These are phyloP conservation scores for Curvularia sp. DNA, from an alignment of 2,329 filamentous ascomycete genomes.

Conservation along the genomic window DNA sequence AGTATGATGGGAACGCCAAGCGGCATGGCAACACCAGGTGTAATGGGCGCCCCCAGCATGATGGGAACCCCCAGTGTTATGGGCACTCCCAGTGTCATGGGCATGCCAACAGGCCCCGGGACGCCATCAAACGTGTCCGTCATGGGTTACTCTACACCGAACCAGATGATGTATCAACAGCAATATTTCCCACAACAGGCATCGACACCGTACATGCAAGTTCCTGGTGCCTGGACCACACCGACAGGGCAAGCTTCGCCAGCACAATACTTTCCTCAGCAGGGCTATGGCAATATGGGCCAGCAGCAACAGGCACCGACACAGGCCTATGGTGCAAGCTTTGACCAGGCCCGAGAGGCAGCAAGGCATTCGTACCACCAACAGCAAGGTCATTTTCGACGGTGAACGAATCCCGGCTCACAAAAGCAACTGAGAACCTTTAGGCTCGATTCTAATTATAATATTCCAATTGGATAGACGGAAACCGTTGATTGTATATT, in stretches of 20 bases:
- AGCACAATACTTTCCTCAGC: conserved; percentile 36
- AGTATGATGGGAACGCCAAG: conserved; percentile 34
- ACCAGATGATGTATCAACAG: conserved; percentile 36
- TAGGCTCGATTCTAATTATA: conserved; percentile 3
- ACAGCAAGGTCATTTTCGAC: conserved; percentile 13
- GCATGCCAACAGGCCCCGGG: conserved; percentile 24
- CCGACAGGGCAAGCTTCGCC: conserved; percentile 38
- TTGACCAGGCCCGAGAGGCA: conserved; percentile 17
- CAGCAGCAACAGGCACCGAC: conserved; percentile 16
- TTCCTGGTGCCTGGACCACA: conserved; percentile 39
- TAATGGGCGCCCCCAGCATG: conserved; percentile 33
- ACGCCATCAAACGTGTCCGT: conserved; percentile 28
- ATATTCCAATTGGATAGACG: background rate
- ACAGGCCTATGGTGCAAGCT: conserved; percentile 17
- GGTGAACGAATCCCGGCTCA: conserved; percentile 2
- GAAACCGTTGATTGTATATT: conserved; percentile 9
- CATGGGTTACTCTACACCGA: conserved; percentile 41
- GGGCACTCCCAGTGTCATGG: conserved; percentile 29
- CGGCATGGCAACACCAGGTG: conserved; percentile 25
- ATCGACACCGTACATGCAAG: conserved; percentile 35
- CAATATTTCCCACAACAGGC: conserved; percentile 40
- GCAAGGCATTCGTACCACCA: conserved; percentile 12
- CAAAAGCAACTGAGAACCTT: conserved; percentile 2
- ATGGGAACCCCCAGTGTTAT: conserved; percentile 33
- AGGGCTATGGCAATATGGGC: conserved; percentile 35